Conservation (phyloP, 371 early-diverging fungal species). For the Gilbertella persicaria region DNA sequence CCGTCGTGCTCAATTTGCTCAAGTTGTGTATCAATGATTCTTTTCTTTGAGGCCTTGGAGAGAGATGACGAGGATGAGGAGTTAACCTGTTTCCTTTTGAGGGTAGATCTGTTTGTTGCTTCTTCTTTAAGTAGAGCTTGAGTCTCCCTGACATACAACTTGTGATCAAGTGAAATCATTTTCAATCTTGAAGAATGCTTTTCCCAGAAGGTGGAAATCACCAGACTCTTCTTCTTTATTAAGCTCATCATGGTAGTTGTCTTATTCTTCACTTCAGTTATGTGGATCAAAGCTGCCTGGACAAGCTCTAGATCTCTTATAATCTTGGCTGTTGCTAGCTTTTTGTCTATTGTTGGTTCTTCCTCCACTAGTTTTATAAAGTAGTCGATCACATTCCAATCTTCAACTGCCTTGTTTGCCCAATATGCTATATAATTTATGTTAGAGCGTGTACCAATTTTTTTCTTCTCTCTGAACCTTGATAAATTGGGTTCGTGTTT, state of each 20-base stretch:
- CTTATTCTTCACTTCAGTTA: conserved; percentile 3
- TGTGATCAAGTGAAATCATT: conserved; percentile 10
- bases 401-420: conserved; percentile 4
- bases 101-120: conserved; percentile 9
- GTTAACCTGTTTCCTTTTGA: conserved; percentile 13
- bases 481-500: conserved; percentile 6
- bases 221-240: conserved; percentile 5
- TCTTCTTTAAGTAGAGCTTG: conserved; percentile 15
- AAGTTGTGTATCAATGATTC: conserved; percentile 4
- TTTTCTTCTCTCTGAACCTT: conserved; percentile 2
- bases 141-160: conserved; percentile 4
- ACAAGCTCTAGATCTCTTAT: conserved; percentile 10
- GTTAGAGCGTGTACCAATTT: conserved; percentile 6
- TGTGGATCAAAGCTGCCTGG: conserved; percentile 5
- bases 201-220: conserved; percentile 9
- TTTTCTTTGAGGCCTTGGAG: conserved; percentile 7
- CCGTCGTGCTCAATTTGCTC: conserved; percentile 4
- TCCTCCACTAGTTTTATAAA: conserved; percentile 7
- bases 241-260: conserved; percentile 4
- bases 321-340: conserved; percentile 47
- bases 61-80: neutral
- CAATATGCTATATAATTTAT: conserved; percentile 9
- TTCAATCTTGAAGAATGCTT: conserved; percentile 9
- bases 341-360: conserved; percentile 13
- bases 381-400: conserved; percentile 12